A percentile compares a stretch with the other conserved stretches of the same genome.
Conservation (phyloP, 257 asterid genomes). For the Henckelia pumila region DNA sequence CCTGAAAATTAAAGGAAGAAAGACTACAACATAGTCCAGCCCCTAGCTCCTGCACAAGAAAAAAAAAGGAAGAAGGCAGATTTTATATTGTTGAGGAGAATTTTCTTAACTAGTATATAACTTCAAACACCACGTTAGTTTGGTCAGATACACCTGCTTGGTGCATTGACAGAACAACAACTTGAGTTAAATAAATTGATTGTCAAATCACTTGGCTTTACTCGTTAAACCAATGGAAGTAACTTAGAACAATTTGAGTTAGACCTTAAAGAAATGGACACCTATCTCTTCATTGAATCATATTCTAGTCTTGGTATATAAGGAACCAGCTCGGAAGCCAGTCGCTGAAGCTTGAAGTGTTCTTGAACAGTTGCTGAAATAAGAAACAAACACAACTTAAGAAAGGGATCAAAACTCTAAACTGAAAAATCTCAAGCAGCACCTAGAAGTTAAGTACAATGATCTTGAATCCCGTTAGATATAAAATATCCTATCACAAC, state of each 20-base stretch:
- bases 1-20: too few species aligned
- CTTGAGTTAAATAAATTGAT: conserved; percentile 40
- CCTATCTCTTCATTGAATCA: conserved; percentile 72
- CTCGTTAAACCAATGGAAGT: conserved; percentile 6
- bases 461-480: neutral
- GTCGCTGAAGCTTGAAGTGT: conserved; percentile 62
- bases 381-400: conserved; percentile 28
- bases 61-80: too few species aligned
- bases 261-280: conserved; percentile 68
- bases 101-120: too few species aligned
- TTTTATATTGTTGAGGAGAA: too few species aligned
- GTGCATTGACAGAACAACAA: conserved; percentile 71
- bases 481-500: conserved; percentile 8
- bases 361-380: conserved; percentile 76
- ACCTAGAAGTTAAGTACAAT: conserved; percentile 7
- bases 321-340: conserved; percentile 60
- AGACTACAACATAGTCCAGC: too few species aligned
- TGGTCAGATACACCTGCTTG: conserved; percentile 47
- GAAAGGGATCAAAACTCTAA: conserved; percentile 2
- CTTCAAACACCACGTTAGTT: conserved; percentile 74
- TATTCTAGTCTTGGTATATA: conserved; percentile 64
- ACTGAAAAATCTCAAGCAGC: conserved; percentile 5
- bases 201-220: conserved; percentile 9
- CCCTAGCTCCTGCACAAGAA: too few species aligned
- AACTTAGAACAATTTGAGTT: conserved; percentile 26